Base-by-base conservation (phyloP, 768 basidiomycete genomes). In the Termitomyces sp. region DNA sequence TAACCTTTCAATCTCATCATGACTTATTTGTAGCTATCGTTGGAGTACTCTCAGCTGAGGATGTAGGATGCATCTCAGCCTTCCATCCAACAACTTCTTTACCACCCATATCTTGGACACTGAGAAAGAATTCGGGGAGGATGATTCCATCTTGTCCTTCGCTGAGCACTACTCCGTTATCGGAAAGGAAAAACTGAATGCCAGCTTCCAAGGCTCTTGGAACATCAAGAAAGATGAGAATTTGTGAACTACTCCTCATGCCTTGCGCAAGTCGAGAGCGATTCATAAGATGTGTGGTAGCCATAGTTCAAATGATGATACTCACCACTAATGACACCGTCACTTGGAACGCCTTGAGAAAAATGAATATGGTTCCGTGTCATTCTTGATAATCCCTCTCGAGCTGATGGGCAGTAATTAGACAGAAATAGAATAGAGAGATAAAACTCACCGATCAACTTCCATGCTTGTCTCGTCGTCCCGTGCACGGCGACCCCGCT, bases 291-390 rank as follows among this genome's bases (percentile, higher is more conserved):
- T 26, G 22, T 41, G 14, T 9, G 14, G 4, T 8, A 48, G 8
- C n/a, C 32, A 1, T 18, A 12, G 16, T 13, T 22, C 48, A 27
- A 27, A 42, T 34, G 16, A 32, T 49, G 13, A 27, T 14, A 69
- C 84, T 26, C 56, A 92, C 94, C 92, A 61, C 91, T 94, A 53
- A 88, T 81, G 48, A 91, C 85, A 5, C 81, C 79, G 2, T 84
- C 68, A 9, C 84, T 83, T 2, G 79, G 74, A 3, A 90, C 72
- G 36, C 89, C 87, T 68, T 94, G 89, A 0, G 95, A 94, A 14
- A 97, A 77, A 70, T 99, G 96, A 39, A 98, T 89, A 65, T 98
- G 94, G 65, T 94, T 96, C 26, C 96, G 79, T 13, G 72, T 79
- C 94, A 95, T 97, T 60, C 79, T 86, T 0, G 88, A 92, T 18